phyloP scores from a whole-genome alignment of 306 rosid species.

The Luffa aegyptiaca region DNA sequence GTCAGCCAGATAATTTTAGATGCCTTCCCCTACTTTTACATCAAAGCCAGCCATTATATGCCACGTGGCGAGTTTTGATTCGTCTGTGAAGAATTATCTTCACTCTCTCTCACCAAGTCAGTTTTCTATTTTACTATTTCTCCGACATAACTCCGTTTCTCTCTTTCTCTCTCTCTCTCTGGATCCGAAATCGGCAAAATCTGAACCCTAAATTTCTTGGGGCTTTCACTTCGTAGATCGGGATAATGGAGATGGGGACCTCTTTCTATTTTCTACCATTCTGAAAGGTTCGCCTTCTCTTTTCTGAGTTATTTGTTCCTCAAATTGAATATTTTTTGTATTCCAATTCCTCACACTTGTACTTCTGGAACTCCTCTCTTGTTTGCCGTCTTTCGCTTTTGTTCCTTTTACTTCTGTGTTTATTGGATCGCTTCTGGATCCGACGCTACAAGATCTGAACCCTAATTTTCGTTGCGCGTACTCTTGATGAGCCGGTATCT shows the following conservation, averaged over 20 bases:
- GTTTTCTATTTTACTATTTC: neutral
- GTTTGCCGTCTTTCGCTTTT: neutral
- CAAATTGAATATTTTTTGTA: neutral
- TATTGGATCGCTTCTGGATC: neutral
- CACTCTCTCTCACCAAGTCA: neutral
- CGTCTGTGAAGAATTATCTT: neutral
- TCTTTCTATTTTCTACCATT: constrained; percentile 12
- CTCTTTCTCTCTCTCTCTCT: neutral
- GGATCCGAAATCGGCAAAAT: constrained; percentile 18
- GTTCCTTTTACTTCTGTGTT: neutral
- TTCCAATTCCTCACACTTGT: neutral
- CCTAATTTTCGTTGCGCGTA: neutral
- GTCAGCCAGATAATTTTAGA: constrained; percentile 4
- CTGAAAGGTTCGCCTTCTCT: neutral
- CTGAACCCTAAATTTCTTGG: constrained; percentile 8
- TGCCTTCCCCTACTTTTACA: neutral
- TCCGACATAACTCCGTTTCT: neutral
- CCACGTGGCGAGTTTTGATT: neutral
- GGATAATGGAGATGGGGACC: constrained; percentile 3
- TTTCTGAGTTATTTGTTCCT: neutral
- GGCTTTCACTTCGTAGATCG: constrained; percentile 4
- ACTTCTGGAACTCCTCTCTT: neutral
- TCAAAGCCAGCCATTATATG: neutral
- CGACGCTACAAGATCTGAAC: neutral
- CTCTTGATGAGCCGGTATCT: neutral